Base-by-base conservation (phyloP, 768 basidiomycete genomes). In the Galerina marginata region DNA sequence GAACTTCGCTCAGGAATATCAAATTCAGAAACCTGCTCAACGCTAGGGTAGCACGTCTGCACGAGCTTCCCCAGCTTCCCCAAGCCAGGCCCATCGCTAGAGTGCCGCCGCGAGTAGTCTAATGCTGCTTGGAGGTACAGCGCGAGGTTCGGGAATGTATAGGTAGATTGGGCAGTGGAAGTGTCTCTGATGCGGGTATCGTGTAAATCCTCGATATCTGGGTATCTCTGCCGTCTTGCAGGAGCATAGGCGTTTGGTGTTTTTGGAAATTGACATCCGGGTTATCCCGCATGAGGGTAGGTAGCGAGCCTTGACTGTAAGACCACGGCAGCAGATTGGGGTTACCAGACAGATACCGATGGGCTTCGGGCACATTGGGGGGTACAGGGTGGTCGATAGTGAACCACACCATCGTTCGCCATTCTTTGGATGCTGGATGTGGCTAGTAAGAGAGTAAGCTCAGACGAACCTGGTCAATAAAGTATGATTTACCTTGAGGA, bases 361-460 rank as follows among this genome's bases (percentile, higher is more conserved):
- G 71, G 2, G 80, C 77, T 40, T 76, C 76, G 4, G 74, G 78
- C 11, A 79, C 60, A 11, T 75, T 76, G 3, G 77, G 66, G 29
- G 90, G 88, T 2, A 85, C 69, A 1, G 87, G 85, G 66, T 86
- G 79, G 67, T 94, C 92, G 55, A 91, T 83, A 1, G 89, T 88
- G 65, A 94, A 85, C 81, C 91, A 93, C 14, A 93, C 71, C 20
- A 93, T 76, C 9, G 87, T 87, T 55, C 88, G 82, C 92, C 92
- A 94, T 15, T 87, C 84, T 4, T 74, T 67, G 0, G 87, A 81
- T 16, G 79, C 68, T 40, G 81, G 84, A 66, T 89, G 85, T 9
- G 87, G 79, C 90, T 92, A 36, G 15, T 46, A 36, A 36, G 16
- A 47, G 46, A n/a, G 33, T 46, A 14, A 29, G 4, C 39, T 12